Evolutionary conservation across 129 eudicot genomes (phyloP).

Genomic region (Kitagawia praeruptora): DNA sequence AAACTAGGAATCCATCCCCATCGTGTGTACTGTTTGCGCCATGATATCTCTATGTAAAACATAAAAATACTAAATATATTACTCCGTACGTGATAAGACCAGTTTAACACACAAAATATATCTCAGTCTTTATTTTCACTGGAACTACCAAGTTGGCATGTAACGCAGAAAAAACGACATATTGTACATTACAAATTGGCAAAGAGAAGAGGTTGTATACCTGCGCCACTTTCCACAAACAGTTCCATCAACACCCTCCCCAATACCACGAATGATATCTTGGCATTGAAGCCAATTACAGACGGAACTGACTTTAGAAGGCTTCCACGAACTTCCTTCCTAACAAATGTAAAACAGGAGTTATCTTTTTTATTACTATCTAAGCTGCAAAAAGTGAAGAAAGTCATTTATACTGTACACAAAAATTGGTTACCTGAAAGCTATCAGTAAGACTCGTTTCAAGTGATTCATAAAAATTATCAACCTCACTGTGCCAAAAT

Average conservation of each 20-base stretch:
- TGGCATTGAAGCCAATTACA: slow-evolving; percentile 93
- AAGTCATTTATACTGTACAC: background rate
- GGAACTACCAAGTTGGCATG: too few relatives aligned
- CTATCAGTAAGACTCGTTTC: slow-evolving; percentile 30
- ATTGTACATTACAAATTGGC: background rate
- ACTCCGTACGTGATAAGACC: background rate
- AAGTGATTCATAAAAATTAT: slow-evolving; percentile 32
- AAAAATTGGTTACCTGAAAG: slow-evolving; percentile 39
- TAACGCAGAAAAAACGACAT: background rate
- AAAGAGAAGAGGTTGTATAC: slow-evolving; percentile 21
- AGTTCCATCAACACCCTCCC: slow-evolving; percentile 47
- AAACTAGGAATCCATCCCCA: background rate
- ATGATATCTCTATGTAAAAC: background rate
- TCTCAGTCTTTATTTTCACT: background rate
- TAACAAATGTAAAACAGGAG: slow-evolving; percentile 19
- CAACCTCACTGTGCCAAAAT: slow-evolving; percentile 37
- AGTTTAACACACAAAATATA: background rate
- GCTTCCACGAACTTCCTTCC: slow-evolving; percentile 39
- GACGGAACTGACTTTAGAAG: slow-evolving; percentile 39
- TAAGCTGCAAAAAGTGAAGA: slow-evolving; percentile 13
- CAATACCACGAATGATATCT: slow-evolving; percentile 32
- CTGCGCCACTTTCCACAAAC: slow-evolving; percentile 98
- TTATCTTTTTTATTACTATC: slow-evolving; percentile 5
- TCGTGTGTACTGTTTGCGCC: background rate
- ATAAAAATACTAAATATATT: background rate